A percentile compares a stretch with the other conserved stretches of the same genome.
Evolutionary conservation across 257 asterid species (phyloP).

Genomic region (Penstemon newberryi): DNA sequence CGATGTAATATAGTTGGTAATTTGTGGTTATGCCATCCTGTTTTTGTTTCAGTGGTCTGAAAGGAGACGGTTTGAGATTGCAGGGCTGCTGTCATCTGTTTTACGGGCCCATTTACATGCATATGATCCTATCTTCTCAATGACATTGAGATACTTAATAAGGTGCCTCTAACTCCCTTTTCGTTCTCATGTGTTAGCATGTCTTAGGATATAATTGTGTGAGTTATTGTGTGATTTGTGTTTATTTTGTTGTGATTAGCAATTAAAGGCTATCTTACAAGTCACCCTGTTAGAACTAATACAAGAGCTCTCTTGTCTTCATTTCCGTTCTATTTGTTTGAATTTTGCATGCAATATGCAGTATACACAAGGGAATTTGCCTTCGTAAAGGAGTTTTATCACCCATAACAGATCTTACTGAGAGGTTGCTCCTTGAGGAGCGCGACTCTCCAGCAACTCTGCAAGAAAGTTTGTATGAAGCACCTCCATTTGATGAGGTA

Average conservation of each 20-base stretch:
- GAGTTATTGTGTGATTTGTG: neutral
- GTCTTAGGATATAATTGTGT: neutral
- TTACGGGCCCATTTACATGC: slow-evolving; percentile 82
- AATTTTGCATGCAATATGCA: slow-evolving; percentile 35
- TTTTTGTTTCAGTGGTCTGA: slow-evolving; percentile 81
- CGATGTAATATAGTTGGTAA: neutral
- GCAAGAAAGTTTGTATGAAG: slow-evolving; percentile 74
- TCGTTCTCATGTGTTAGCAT: neutral
- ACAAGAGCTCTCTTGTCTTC: slow-evolving; percentile 8
- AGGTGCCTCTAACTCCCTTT: slow-evolving; percentile 46
- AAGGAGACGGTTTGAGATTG: slow-evolving; percentile 85
- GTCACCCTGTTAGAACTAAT: slow-evolving; percentile 13
- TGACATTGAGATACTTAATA: slow-evolving; percentile 92
- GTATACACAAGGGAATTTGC: slow-evolving; percentile 92
- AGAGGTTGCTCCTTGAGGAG: slow-evolving; percentile 97
- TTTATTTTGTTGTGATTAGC: neutral
- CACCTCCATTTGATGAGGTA: slow-evolving; percentile 98
- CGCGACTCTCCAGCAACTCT: slow-evolving; percentile 86
- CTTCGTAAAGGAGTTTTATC: slow-evolving; percentile 85
- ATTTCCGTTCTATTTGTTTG: neutral
- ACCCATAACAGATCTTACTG: slow-evolving; percentile 85
- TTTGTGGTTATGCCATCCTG: slow-evolving; percentile 3
- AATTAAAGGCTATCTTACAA: neutral
- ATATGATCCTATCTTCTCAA: slow-evolving; percentile 81
- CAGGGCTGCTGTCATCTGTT: slow-evolving; percentile 82